Evolutionary conservation across 2,329 filamentous ascomycete genomes (phyloP).

Genomic region (Nigrospora sphaerica): DNA sequence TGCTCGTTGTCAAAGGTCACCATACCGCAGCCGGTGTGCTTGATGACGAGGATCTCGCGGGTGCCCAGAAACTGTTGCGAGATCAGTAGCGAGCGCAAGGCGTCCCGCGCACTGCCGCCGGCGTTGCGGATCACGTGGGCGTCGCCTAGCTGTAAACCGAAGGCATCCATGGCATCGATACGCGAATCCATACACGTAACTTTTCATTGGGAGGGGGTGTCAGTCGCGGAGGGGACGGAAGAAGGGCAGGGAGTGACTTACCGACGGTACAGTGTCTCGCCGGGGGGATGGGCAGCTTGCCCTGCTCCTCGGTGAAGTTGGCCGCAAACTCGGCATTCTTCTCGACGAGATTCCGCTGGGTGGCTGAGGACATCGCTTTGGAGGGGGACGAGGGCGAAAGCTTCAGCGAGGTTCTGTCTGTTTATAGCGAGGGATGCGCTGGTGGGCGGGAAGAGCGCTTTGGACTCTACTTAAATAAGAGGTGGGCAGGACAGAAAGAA

Average conservation of each 20-base stretch:
- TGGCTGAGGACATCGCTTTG: slow-evolving; percentile 23
- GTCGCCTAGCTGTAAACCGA: slow-evolving; percentile 66
- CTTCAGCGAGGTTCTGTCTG: too few relatives aligned
- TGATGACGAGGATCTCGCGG: slow-evolving; percentile 65
- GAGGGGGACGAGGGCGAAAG: too few relatives aligned
- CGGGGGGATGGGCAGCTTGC: slow-evolving; percentile 59
- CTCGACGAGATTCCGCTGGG: slow-evolving; percentile 46
- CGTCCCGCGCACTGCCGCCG: slow-evolving; percentile 59
- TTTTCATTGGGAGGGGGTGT: slow-evolving; percentile 11
- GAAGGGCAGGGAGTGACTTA: slow-evolving; percentile 25
- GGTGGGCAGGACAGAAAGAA: too few relatives aligned
- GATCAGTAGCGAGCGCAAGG: slow-evolving; percentile 67
- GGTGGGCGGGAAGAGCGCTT: too few relatives aligned
- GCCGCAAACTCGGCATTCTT: slow-evolving; percentile 51
- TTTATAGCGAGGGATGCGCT: too few relatives aligned
- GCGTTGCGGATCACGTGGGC: slow-evolving; percentile 75
- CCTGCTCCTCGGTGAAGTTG: slow-evolving; percentile 50
- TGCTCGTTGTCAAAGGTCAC: slow-evolving; percentile 57
- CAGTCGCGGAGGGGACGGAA: slow-evolving; percentile 12
- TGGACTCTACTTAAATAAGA: too few relatives aligned
- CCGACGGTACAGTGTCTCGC: slow-evolving; percentile 60
- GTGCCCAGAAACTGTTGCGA: slow-evolving; percentile 75
- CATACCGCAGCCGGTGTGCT: slow-evolving; percentile 72
- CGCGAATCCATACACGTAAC: slow-evolving; percentile 82
- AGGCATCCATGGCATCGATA: slow-evolving; percentile 58